Percentiles rank a stretch among this genome's conserved stretches.
These are phyloP conservation scores for Rachicladosporium sp. DNA, from an alignment of 2,329 filamentous ascomycete genomes.

Conservation along the genomic window DNA sequence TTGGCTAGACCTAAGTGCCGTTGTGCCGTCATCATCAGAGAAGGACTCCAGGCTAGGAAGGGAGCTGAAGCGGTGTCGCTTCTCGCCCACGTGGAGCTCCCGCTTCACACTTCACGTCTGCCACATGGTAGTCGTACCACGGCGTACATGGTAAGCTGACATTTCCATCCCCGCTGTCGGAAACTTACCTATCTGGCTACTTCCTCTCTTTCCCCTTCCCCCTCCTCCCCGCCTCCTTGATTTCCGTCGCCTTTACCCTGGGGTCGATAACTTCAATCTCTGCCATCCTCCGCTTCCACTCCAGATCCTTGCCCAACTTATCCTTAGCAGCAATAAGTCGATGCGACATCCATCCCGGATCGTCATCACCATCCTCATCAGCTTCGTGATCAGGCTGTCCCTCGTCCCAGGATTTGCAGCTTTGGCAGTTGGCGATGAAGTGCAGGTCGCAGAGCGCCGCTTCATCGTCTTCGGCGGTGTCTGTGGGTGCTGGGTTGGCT, in stretches of 20 bases:
- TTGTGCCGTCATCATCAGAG: too few species aligned
- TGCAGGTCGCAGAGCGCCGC: conserved; percentile 78
- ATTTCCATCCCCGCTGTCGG: neutral
- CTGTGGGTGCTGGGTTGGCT: neutral
- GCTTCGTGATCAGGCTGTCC: conserved; percentile 46
- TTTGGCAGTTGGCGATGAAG: conserved; percentile 91
- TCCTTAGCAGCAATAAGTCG: conserved; percentile 78
- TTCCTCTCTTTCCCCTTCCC: conserved; percentile 10
- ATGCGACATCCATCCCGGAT: conserved; percentile 74
- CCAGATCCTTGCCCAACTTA: conserved; percentile 77
- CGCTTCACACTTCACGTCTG: too few species aligned
- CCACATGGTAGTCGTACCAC: too few species aligned
- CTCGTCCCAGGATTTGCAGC: conserved; percentile 74
- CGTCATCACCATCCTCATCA: conserved; percentile 41
- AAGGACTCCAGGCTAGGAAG: too few species aligned
- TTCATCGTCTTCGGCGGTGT: conserved; percentile 44
- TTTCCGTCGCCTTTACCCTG: conserved; percentile 18
- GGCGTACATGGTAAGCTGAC: too few species aligned
- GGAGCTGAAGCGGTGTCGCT: too few species aligned
- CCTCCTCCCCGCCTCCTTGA: conserved; percentile 16
- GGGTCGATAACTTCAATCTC: conserved; percentile 78
- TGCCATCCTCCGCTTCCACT: conserved; percentile 80
- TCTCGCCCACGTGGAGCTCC: too few species aligned
- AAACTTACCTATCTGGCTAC: neutral
- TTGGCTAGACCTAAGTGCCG: too few species aligned